phyloP scores from a whole-genome alignment of 768 basidiomycete genomes.

The Tricholoma hemisulphureum region DNA sequence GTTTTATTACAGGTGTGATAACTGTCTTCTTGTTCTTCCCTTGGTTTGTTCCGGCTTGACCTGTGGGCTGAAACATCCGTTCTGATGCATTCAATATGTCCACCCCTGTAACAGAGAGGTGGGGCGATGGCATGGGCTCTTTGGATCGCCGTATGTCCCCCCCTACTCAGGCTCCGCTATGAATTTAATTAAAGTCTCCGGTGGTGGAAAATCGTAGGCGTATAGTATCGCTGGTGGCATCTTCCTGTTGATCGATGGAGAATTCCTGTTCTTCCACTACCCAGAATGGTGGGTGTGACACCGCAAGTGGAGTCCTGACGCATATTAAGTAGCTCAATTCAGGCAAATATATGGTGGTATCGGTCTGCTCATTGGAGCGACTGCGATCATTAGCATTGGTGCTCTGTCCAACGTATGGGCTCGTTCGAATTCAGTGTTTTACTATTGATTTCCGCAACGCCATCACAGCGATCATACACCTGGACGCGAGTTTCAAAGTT shows the following conservation, averaged over 20 bases:
- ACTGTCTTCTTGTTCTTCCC: constrained; percentile 71
- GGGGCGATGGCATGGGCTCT: constrained; percentile 73
- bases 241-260: constrained; percentile 58
- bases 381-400: constrained; percentile 52
- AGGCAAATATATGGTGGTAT: constrained; percentile 75
- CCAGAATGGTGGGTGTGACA: constrained; percentile 56
- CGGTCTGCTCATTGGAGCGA: constrained; percentile 48
- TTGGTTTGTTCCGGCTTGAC: constrained; percentile 46
- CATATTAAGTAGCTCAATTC: constrained; percentile 32
- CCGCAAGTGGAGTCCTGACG: constrained; percentile 11
- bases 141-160: constrained; percentile 52
- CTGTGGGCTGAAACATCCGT: constrained; percentile 10
- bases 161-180: background rate
- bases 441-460: constrained; percentile 16
- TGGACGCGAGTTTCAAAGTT: constrained; percentile 65
- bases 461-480: constrained; percentile 61
- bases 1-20: constrained; percentile 90
- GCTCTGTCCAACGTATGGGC: constrained; percentile 63
- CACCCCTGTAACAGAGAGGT: constrained; percentile 46
- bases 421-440: constrained; percentile 8
- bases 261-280: constrained; percentile 62
- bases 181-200: background rate
- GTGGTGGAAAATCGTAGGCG: constrained; percentile 33
- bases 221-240: constrained; percentile 69
- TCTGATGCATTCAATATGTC: constrained; percentile 28